phyloP scores from a whole-genome alignment of 345 rosid species.

The Nasturtium officinale region DNA sequence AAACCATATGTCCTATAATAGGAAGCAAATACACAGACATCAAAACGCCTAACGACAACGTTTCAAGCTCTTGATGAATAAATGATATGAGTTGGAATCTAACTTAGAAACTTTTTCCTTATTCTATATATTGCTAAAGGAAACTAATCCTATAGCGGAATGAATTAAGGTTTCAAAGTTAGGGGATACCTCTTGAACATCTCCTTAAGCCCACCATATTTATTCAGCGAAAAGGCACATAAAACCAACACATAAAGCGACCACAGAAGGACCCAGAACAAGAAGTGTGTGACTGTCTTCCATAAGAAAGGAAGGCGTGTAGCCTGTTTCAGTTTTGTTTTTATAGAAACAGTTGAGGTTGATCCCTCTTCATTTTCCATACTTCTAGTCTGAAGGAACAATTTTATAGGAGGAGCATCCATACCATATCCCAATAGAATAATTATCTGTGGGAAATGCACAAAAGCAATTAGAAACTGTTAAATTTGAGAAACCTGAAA shows the following conservation, averaged over 20 bases:
- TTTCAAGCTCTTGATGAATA: not conserved
- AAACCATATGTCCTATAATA: conserved; percentile 86
- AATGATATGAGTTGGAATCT: conserved; percentile 17
- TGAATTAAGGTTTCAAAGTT: conserved; percentile 9
- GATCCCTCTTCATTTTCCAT: conserved; percentile 41
- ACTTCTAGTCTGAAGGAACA: conserved; percentile 50
- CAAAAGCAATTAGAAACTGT: conserved; percentile 12
- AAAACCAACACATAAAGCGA: conserved; percentile 65
- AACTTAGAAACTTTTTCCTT: not conserved
- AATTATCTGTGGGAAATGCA: conserved; percentile 57
- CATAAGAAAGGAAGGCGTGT: conserved; percentile 54
- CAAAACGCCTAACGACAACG: not conserved
- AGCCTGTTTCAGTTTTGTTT: conserved; percentile 39
- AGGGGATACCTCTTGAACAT: conserved; percentile 77
- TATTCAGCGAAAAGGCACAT: conserved; percentile 62
- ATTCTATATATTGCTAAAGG: not conserved
- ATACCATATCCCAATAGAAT: conserved; percentile 77
- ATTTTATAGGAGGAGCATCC: conserved; percentile 82
- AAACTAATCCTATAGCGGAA: not conserved
- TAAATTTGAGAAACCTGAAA: conserved; percentile 9
- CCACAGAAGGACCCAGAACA: conserved; percentile 77
- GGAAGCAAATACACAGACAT: conserved; percentile 25
- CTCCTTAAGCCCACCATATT: conserved; percentile 71
- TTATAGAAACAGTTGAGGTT: conserved; percentile 37
- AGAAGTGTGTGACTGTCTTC: conserved; percentile 59